phyloP scores from a whole-genome alignment of 2,329 filamentous ascomycete species.

The Epichloe coenophiala region DNA sequence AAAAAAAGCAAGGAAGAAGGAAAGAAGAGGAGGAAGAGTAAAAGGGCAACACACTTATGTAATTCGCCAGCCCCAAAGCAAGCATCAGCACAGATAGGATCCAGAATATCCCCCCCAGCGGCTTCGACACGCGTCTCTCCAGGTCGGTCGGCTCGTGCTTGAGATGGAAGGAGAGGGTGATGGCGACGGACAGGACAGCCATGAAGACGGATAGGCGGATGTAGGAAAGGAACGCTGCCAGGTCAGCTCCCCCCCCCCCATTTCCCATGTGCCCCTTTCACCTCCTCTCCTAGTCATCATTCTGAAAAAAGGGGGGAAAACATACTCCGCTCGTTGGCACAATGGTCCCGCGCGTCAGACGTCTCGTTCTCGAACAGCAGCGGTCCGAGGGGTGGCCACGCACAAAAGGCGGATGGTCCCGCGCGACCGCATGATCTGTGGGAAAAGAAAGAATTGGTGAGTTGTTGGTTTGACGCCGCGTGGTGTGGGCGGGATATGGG shows the following conservation, averaged over 20 bases:
- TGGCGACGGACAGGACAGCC: slow-evolving; percentile 77
- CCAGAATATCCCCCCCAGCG: slow-evolving; percentile 85
- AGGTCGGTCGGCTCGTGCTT: slow-evolving; percentile 54
- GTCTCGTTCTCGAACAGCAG: slow-evolving; percentile 62
- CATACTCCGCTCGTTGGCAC: slow-evolving; percentile 61
- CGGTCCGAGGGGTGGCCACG: slow-evolving; percentile 50
- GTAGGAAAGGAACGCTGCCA: slow-evolving; percentile 69
- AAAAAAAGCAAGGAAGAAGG: too few relatives aligned
- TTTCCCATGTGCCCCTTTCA: too few relatives aligned
- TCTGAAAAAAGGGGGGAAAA: too few relatives aligned
- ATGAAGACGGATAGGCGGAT: slow-evolving; percentile 82
- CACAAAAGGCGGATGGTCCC: slow-evolving; percentile 34
- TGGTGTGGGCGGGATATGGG: too few relatives aligned
- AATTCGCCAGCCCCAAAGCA: slow-evolving; percentile 67
- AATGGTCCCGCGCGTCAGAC: slow-evolving; percentile 65
- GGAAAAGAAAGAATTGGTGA: too few relatives aligned
- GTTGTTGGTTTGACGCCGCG: too few relatives aligned
- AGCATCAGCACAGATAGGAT: slow-evolving; percentile 64
- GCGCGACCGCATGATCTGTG: slow-evolving; percentile 9
- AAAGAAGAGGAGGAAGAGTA: too few relatives aligned
- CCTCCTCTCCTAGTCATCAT: too few relatives aligned
- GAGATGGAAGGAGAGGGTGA: slow-evolving; percentile 86
- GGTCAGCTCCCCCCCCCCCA: not conserved
- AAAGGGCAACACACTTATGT: slow-evolving; percentile 42
- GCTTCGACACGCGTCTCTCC: slow-evolving; percentile 66